These are phyloP conservation scores for Shiraia sp. DNA, from an alignment of 2,329 filamentous ascomycete genomes.

Conservation along the genomic window DNA sequence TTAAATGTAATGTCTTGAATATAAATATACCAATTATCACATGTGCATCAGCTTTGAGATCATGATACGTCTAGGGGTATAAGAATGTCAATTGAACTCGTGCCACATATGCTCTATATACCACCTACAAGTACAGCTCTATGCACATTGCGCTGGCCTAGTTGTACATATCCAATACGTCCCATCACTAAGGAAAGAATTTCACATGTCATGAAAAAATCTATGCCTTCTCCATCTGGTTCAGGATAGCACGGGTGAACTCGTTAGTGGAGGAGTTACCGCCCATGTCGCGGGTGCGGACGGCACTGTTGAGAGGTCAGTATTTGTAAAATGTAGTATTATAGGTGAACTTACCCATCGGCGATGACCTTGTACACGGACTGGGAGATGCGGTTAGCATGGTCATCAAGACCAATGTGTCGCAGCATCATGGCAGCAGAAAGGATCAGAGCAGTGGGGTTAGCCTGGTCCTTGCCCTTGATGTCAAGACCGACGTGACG, in stretches of 20 bases:
- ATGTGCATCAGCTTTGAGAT: not conserved
- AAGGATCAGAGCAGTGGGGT: constrained; percentile 93
- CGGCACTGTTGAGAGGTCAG: constrained; percentile 64
- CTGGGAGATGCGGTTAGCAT: constrained; percentile 97
- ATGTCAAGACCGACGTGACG: constrained; percentile 99
- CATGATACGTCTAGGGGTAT: constrained; percentile 12
- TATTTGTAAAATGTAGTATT: not conserved
- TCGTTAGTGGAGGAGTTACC: constrained; percentile 87
- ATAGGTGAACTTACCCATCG: constrained; percentile 69
- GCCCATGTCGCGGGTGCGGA: constrained; percentile 94
- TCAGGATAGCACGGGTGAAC: constrained; percentile 91
- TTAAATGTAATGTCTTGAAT: too few relatives aligned
- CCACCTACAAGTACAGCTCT: constrained; percentile 48
- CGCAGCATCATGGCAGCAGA: constrained; percentile 96
- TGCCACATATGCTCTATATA: constrained; percentile 44
- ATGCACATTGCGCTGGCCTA: constrained; percentile 38
- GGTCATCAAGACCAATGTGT: constrained; percentile 95
- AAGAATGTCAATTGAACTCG: constrained; percentile 40
- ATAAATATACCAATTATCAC: too few relatives aligned
- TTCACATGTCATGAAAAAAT: constrained; percentile 8
- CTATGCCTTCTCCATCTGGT: constrained; percentile 79
- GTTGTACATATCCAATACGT: constrained; percentile 37
- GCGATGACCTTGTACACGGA: constrained; percentile 80
- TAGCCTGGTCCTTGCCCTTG: constrained; percentile 99
- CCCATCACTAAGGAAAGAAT: constrained; percentile 18